Evolutionary conservation across 192 early-diverging fungal species (phyloP).

Genomic region (Diversispora epigaea): DNA sequence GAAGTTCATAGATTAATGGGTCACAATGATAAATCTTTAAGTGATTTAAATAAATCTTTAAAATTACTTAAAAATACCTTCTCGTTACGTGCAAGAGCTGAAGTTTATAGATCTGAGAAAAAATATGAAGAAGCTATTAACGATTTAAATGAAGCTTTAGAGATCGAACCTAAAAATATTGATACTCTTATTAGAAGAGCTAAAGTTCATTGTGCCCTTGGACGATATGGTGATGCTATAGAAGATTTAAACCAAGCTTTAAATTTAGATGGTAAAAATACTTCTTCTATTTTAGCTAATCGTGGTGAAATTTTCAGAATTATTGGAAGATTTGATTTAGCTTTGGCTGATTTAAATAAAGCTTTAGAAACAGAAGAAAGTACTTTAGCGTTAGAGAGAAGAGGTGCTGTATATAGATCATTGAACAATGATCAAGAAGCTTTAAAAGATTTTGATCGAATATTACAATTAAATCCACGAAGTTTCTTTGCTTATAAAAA

Average conservation of each 20-base stretch:
- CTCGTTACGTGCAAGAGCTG: not conserved
- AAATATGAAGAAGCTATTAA: not conserved
- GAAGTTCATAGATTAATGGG: not conserved
- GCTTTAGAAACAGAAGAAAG: conserved; percentile 4
- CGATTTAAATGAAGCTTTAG: conserved; percentile 16
- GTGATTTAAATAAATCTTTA: conserved; percentile 2
- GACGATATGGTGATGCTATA: not conserved
- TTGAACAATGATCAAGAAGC: not conserved
- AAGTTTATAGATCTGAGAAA: not conserved
- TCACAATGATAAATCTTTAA: not conserved
- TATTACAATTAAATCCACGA: not conserved
- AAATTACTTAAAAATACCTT: conserved; percentile 1
- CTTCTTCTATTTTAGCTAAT: conserved; percentile 9
- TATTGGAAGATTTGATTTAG: not conserved
- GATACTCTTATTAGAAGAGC: conserved; percentile 1
- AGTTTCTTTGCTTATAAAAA: not conserved
- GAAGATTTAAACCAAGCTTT: not conserved
- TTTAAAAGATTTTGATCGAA: not conserved
- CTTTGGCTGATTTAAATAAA: conserved; percentile 4
- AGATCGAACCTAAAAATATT: not conserved
- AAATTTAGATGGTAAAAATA: not conserved
- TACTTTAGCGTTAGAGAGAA: not conserved
- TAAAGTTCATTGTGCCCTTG: conserved; percentile 9
- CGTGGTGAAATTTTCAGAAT: conserved; percentile 26
- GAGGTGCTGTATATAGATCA: not conserved